A percentile compares a stretch with the other conserved stretches of the same genome.
phyloP scores from a whole-genome alignment of 2,329 filamentous ascomycete species.

The Didymella lethalis region DNA sequence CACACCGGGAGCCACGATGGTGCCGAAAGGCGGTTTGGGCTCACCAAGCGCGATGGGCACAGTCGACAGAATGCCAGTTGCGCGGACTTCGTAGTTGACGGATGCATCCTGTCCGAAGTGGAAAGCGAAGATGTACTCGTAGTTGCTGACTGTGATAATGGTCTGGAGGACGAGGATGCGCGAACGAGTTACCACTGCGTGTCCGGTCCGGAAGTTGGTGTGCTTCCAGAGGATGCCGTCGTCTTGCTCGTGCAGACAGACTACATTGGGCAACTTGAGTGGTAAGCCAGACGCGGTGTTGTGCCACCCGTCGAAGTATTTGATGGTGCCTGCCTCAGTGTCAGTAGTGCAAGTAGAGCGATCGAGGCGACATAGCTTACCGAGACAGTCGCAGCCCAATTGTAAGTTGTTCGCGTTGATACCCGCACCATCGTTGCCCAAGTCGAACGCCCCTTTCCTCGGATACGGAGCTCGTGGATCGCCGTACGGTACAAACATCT shows the following conservation, averaged over 20 bases:
- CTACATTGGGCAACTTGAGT: slow-evolving; percentile 51
- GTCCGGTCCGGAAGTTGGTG: slow-evolving; percentile 36
- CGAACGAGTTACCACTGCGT: slow-evolving; percentile 31
- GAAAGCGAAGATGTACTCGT: slow-evolving; percentile 51
- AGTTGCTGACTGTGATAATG: slow-evolving; percentile 40
- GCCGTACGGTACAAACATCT: slow-evolving; percentile 58
- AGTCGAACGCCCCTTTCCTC: slow-evolving; percentile 56
- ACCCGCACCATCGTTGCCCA: slow-evolving; percentile 55
- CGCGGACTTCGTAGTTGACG: slow-evolving; percentile 54
- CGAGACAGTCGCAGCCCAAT: slow-evolving; percentile 56
- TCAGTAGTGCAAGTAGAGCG: background rate
- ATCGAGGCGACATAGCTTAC: slow-evolving; percentile 19
- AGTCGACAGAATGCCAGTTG: slow-evolving; percentile 55
- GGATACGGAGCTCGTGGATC: slow-evolving; percentile 53
- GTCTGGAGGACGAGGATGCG: slow-evolving; percentile 38
- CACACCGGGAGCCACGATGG: slow-evolving; percentile 53
- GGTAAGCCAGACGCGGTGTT: slow-evolving; percentile 47
- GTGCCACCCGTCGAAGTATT: slow-evolving; percentile 54
- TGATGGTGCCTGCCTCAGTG: slow-evolving; percentile 40
- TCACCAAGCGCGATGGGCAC: slow-evolving; percentile 48
- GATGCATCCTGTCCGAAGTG: slow-evolving; percentile 53
- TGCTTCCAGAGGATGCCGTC: slow-evolving; percentile 43
- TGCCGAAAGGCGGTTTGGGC: slow-evolving; percentile 49
- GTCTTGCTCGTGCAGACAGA: slow-evolving; percentile 69
- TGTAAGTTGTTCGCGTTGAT: slow-evolving; percentile 55